Base-by-base conservation (phyloP, 305 asterid genomes). In the Fraxinus albicans region DNA sequence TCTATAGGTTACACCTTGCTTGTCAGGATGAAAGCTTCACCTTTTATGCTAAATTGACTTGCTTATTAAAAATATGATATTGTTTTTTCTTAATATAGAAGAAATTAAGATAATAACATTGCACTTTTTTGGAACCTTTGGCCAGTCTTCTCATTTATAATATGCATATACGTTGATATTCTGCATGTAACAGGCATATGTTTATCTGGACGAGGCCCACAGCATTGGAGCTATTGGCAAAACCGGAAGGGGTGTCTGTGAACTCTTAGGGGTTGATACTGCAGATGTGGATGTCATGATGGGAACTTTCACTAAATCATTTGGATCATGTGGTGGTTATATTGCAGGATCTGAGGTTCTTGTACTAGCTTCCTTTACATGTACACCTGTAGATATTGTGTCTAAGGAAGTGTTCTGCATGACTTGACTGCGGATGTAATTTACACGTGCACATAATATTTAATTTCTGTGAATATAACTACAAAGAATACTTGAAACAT, bases 251-350 rank as follows among this genome's bases (percentile, higher is more conserved):
- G 99, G 99, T 80, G 98, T 97, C 77, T 97, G 99, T 85, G 99
- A 97, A 90, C 97, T 97, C 73, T 85, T 97, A 84, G 99, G 98
- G 23, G 99, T 97, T 86, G 99, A 95, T 86, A 97, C 98, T 17
- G 93, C 98, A 58, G 99, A 95, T 77, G 94, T 97, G 86, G 99
- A 97, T 86, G 85, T 97, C 86, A 89, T 97, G 99, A 97, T 97
- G 99, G 99, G 99, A 87, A 97, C 99, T 84, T 97, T 97, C 87
- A 93, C 99, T 8, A 97, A 97, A 90, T 97, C 99, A 79, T 97
- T 97, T 81, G 99, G 99, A 86, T 97, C 99, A 47, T 95, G 98
- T 83, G 99, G 99, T 72, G 99, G 99, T 77, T 97, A 97, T 90
- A 94, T 97, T 83, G 98, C 98, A 4, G 99, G 98, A 87, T 95